phyloP scores from a whole-genome alignment of 2,329 filamentous ascomycete genomes.

The Monilinia aucupariae region DNA sequence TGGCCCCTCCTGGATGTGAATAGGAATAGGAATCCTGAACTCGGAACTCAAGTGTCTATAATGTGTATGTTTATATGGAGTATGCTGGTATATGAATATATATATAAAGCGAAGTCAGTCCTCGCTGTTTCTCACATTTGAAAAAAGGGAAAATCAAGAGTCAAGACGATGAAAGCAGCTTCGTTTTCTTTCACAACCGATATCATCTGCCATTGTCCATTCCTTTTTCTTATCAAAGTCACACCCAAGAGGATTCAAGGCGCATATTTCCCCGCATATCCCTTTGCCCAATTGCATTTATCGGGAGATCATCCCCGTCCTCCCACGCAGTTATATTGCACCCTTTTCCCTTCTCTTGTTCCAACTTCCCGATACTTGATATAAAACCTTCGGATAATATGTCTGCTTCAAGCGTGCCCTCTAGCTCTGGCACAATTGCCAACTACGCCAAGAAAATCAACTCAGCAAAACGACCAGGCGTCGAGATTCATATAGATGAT shows the following conservation, averaged over 20 bases:
- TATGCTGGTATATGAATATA: no score
- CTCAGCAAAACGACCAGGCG: slow-evolving; percentile 23
- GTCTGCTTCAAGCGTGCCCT: slow-evolving; percentile 25
- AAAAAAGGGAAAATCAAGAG: no score
- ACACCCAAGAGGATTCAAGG: not conserved
- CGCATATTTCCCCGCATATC: slow-evolving; percentile 15
- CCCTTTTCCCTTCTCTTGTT: not conserved
- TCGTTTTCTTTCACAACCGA: not conserved
- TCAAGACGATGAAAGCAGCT: not conserved
- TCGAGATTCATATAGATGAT: slow-evolving; percentile 31
- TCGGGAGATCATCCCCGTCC: not conserved
- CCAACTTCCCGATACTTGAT: slow-evolving; percentile 7
- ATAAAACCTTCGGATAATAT: slow-evolving; percentile 18
- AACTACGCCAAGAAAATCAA: slow-evolving; percentile 28
- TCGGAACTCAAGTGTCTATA: no score
- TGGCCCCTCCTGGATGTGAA: no score
- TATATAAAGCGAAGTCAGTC: no score
- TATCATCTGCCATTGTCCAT: not conserved
- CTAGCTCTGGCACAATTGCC: slow-evolving; percentile 28
- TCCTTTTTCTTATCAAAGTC: not conserved
- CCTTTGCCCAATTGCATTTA: slow-evolving; percentile 8
- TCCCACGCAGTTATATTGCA: not conserved
- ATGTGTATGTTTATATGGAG: no score
- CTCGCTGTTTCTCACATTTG: no score
- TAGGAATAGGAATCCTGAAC: no score